These are phyloP conservation scores for Anaeramoeba ignava DNA, from an alignment of 78 protist genomes.

Conservation along the genomic window DNA sequence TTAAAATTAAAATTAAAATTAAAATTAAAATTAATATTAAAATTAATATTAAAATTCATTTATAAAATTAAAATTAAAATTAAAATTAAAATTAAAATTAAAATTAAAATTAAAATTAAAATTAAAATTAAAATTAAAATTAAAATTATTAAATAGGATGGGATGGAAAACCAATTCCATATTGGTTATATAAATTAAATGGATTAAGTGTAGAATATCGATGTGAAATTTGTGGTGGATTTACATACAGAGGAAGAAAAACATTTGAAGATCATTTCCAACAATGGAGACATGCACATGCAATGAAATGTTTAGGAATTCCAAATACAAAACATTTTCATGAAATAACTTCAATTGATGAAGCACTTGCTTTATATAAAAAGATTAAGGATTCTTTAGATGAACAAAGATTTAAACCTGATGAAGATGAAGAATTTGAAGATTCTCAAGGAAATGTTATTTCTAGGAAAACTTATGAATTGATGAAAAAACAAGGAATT, in stretches of 20 bases:
- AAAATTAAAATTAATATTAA: no score
- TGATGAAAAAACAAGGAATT: not conserved
- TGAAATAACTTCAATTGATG: not conserved
- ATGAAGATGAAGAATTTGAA: constrained; percentile 1
- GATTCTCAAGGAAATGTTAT: not conserved
- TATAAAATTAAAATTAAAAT: no score
- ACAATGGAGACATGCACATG: not conserved
- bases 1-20: no score
- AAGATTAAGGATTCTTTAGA: not conserved
- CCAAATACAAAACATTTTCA: not conserved
- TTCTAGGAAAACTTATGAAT: not conserved
- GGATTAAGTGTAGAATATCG: not conserved
- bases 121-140: no score
- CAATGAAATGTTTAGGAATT: not conserved
- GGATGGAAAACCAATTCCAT: not conserved
- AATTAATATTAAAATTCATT: no score
- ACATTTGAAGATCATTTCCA: not conserved
- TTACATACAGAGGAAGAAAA: not conserved
- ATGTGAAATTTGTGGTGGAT: not conserved
- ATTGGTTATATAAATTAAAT: not conserved
- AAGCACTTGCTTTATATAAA: not conserved
- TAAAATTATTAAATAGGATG: no score
- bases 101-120: no score
- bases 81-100: no score
- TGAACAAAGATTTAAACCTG: not conserved